phyloP scores from a whole-genome alignment of 495 filamentous ascomycete species.

The Acidiella bohemica region DNA sequence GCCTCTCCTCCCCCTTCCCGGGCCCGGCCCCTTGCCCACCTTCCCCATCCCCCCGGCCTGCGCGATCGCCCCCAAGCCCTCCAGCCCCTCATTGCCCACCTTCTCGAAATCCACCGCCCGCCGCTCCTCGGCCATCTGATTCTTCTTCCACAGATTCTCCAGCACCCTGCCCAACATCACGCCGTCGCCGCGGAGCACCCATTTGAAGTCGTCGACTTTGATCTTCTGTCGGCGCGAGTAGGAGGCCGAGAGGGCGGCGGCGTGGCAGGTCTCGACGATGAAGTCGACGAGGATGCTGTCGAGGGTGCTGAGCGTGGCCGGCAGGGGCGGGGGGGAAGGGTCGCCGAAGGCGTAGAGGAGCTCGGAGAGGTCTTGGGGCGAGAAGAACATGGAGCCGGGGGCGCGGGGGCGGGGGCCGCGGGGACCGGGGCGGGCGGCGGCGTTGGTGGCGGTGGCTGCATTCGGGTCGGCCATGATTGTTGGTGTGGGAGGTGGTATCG shows the following conservation, averaged over 20 bases:
- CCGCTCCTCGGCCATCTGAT: constrained; percentile 61
- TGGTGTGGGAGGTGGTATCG: too few species aligned
- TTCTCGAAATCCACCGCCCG: constrained; percentile 49
- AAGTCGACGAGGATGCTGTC: constrained; percentile 87
- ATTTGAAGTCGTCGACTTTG: constrained; percentile 96
- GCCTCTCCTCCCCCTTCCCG: constrained; percentile 9
- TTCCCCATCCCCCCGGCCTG: constrained; percentile 10
- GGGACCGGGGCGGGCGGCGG: too few species aligned
- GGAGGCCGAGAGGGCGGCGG: constrained; percentile 65
- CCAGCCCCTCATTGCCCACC: constrained; percentile 26
- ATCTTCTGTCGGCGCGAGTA: constrained; percentile 82
- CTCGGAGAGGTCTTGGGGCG: constrained; percentile 19
- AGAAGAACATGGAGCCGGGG: constrained; percentile 55
- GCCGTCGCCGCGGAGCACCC: constrained; percentile 72
- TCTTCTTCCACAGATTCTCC: constrained; percentile 70
- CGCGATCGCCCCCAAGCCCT: constrained; percentile 25
- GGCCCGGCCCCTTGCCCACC: constrained; percentile 7
- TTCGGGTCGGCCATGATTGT: not conserved
- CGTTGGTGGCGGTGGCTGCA: too few species aligned
- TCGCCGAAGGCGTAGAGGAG: constrained; percentile 86
- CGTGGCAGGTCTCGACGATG: constrained; percentile 72
- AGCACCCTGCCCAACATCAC: constrained; percentile 78
- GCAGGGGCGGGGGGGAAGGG: constrained; percentile 50
- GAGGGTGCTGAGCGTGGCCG: constrained; percentile 69
- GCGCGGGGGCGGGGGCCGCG: constrained; percentile 44